These are phyloP conservation scores for Dalbergia oliveri DNA, from an alignment of 306 rosid genomes.

Conservation along the genomic window DNA sequence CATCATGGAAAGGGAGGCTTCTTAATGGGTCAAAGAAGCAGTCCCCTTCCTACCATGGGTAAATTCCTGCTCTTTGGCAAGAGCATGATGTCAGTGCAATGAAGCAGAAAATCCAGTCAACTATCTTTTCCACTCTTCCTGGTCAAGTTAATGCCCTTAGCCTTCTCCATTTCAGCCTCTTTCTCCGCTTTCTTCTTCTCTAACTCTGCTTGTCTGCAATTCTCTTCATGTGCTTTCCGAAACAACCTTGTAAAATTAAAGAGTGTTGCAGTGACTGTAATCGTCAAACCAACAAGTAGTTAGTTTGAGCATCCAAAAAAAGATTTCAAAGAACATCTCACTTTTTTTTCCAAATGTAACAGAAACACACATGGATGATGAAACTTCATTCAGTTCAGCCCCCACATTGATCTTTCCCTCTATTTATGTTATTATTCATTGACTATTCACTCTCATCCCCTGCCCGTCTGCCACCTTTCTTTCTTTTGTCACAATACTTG, in stretches of 20 bases:
- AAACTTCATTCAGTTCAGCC: slow-evolving; percentile 33
- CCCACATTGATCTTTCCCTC: slow-evolving; percentile 8
- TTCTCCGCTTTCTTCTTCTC: slow-evolving; percentile 89
- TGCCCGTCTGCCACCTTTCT: background rate
- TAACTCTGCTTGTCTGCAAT: slow-evolving; percentile 86
- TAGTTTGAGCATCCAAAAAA: slow-evolving; percentile 41
- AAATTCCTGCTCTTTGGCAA: slow-evolving; percentile 51
- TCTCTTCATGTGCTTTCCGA: slow-evolving; percentile 96
- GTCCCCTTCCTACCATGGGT: slow-evolving; percentile 49
- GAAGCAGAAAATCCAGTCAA: slow-evolving; percentile 54
- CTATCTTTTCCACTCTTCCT: slow-evolving; percentile 75
- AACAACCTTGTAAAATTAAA: slow-evolving; percentile 82
- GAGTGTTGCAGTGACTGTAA: slow-evolving; percentile 88
- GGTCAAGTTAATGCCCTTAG: slow-evolving; percentile 80
- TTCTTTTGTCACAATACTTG: slow-evolving; percentile 9
- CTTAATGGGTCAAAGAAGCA: slow-evolving; percentile 52
- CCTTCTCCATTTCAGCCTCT: slow-evolving; percentile 95
- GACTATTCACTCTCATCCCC: slow-evolving; percentile 15
- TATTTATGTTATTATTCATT: slow-evolving; percentile 21
- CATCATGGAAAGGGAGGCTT: slow-evolving; percentile 42
- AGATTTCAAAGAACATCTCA: slow-evolving; percentile 19
- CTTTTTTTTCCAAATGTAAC: slow-evolving; percentile 21
- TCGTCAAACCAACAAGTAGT: slow-evolving; percentile 51
- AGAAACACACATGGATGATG: slow-evolving; percentile 34
- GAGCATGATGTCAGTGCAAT: slow-evolving; percentile 51